Percentiles rank a stretch among this genome's conserved stretches.
These are phyloP conservation scores for Solanum rostratum DNA, from an alignment of 257 asterid genomes.

Conservation along the genomic window DNA sequence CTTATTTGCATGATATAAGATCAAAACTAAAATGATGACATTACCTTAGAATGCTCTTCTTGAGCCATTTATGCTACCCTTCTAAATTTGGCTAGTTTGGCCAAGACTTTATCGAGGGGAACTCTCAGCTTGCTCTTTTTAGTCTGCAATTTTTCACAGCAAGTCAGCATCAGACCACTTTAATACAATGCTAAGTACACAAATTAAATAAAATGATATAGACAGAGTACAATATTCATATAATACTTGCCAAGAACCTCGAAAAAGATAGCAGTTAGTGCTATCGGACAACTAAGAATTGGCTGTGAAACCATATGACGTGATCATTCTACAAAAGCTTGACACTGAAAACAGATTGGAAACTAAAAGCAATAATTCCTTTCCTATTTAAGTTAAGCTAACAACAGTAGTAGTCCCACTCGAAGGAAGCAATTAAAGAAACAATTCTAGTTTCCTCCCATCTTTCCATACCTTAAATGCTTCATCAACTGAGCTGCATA, in stretches of 20 bases:
- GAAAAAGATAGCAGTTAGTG: not conserved
- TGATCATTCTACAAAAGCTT: not conserved
- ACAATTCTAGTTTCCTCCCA: not conserved
- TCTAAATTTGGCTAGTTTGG: constrained; percentile 41
- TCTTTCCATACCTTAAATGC: constrained; percentile 54
- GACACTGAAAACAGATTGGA: not conserved
- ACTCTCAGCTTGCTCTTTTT: constrained; percentile 38
- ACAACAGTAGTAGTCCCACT: not conserved
- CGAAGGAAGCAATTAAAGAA: not conserved
- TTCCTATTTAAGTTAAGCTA: not conserved
- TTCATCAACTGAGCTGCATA: constrained; percentile 71
- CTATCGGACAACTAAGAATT: not conserved
- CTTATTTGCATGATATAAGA: not conserved
- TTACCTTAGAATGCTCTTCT: not conserved
- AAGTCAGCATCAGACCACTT: no score
- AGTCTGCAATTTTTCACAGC: constrained; percentile 17
- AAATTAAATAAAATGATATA: not conserved
- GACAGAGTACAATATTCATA: not conserved
- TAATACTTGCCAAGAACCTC: not conserved
- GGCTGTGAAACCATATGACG: not conserved
- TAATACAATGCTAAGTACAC: not conserved
- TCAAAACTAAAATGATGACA: not conserved
- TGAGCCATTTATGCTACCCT: not conserved
- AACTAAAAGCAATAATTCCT: no score
- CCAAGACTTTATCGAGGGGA: constrained; percentile 46